phyloP scores from a whole-genome alignment of 352 stramenopile species.

The Pythium periplocum region DNA sequence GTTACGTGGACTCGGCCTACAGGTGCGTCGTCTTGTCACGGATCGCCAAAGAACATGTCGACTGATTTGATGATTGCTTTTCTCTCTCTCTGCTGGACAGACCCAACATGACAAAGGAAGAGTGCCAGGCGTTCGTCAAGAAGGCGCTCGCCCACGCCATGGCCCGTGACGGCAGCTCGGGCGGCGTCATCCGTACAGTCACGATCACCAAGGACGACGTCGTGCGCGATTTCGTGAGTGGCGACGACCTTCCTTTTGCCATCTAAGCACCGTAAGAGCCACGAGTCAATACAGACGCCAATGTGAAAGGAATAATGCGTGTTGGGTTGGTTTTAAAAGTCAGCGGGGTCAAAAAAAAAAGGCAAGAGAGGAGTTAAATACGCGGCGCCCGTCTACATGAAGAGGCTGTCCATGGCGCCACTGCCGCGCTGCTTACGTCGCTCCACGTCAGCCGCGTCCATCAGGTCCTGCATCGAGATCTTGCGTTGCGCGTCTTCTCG shows the following conservation, averaged over 20 bases:
- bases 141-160: constrained; percentile 97
- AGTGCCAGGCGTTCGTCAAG: constrained; percentile 93
- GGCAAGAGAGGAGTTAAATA: constrained; percentile 7
- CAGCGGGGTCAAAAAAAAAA: constrained; percentile 2
- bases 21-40: constrained; percentile 27
- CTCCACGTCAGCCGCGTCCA: constrained; percentile 66
- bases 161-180: constrained; percentile 97
- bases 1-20: constrained; percentile 94
- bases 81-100: constrained; percentile 17
- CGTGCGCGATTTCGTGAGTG: constrained; percentile 90
- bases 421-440: constrained; percentile 60
- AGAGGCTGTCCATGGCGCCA: constrained; percentile 75
- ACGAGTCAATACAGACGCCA: background rate
- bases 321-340: background rate
- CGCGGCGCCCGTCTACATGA: constrained; percentile 39
- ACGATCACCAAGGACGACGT: constrained; percentile 91
- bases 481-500: constrained; percentile 47
- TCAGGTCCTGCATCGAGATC: constrained; percentile 82
- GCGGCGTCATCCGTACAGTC: constrained; percentile 96
- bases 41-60: too few species aligned
- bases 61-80: too few species aligned
- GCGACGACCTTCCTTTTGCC: constrained; percentile 88
- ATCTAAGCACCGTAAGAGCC: constrained; percentile 35
- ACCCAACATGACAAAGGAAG: constrained; percentile 95
- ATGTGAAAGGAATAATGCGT: too few species aligned